Evolutionary conservation across 306 rosid genomes (phyloP), one percentile per base, ranked within the genome.

Genomic region (Trichosanthes cucumerina): DNA sequence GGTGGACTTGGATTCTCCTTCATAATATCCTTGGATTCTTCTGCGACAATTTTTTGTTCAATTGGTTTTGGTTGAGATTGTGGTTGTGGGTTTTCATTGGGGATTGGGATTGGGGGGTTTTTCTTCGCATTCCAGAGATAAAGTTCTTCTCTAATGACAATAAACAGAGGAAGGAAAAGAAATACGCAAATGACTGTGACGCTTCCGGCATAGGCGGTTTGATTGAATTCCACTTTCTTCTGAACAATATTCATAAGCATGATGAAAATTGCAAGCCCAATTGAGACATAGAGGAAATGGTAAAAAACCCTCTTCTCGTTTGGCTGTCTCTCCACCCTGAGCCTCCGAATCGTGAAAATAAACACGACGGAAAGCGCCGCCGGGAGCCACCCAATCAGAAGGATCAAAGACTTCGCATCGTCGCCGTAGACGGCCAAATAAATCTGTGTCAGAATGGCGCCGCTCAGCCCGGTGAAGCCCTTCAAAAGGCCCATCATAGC

Each of bases 381-480:
- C 0, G 91, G 93, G 8, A 87, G 79, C 89, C 91, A 87, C 9
- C 84, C 90, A 47, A 90, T 80, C 4, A 88, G 84, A 14, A 88
- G 90, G 39, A 86, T 80, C 9, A 90, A 77, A 9, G 88, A 80
- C 11, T 81, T 85, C 3, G 87, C 56, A 39, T 90, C 85, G 23
- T 83, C 81, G 4, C 87, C 89, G 39, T 86, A 84, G 18, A 87
- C 81, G 21, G 93, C 90, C 2, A 58, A 63, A 58, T 87, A 87
- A 70, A 89, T 12, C 28, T 87, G 87, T 0, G 88, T 86, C 58
- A 89, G 28, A 46, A 89, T 58, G 3, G 91, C 93, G 21, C 91
- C 93, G 34, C 91, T 83, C 4, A 87, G 87, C 23, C 93, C 93
- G 38, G 81, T 73, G 33, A 84, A 87, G 26, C 91, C 89, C 78